Base-by-base conservation (phyloP, 148 eudicot genomes). In the Silene conica region DNA sequence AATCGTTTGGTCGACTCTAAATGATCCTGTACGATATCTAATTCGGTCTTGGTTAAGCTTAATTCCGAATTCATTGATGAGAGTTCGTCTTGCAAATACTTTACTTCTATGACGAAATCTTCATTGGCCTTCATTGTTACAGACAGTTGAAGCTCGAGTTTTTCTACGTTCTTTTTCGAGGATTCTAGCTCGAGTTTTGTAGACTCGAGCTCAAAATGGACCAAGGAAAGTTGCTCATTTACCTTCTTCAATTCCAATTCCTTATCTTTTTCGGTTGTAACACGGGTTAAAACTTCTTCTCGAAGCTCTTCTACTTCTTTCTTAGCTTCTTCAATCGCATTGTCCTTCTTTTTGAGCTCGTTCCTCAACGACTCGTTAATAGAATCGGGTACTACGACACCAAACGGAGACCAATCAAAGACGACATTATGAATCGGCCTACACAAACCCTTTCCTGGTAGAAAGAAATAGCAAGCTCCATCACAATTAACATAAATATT, bases 321-420 rank as follows among this genome's bases (percentile, higher is more conserved):
- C 34, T 2, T 31, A 31, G 34, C 34, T 3, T 31, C 11, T 10
- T 62, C 67, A 0, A 80, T 8, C 46, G 57, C 73, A 21, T 46
- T 58, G 7, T 71, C 72, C 54, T 75, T 80, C 13, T 46, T 26
- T 19, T 66, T 20, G 0, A 80, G 62, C 56, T 76, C 64, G 5
- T 76, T 76, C 1, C 70, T 59, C 67, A 80, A 67, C n/a, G 73
- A 71, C 15, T 72, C 68, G 26, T 48, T 54, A 6, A 67, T 13
- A 10, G 80, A 67, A 19, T 58, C 61, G 22, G 80, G 77, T 0
- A 80, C 64, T 1, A 76, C 19, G 58, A 76, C 74, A 8, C 75
- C 77, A 41, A 76, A 80, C 3, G 25, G 54, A 6, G 83, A 76
- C 83, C 83, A 80, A 76, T 80, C 83, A 67, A 72, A 80, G 73